These are phyloP conservation scores for Verticillium tricorpus DNA, from an alignment of 2,329 filamentous ascomycete species.

Conservation along the genomic window DNA sequence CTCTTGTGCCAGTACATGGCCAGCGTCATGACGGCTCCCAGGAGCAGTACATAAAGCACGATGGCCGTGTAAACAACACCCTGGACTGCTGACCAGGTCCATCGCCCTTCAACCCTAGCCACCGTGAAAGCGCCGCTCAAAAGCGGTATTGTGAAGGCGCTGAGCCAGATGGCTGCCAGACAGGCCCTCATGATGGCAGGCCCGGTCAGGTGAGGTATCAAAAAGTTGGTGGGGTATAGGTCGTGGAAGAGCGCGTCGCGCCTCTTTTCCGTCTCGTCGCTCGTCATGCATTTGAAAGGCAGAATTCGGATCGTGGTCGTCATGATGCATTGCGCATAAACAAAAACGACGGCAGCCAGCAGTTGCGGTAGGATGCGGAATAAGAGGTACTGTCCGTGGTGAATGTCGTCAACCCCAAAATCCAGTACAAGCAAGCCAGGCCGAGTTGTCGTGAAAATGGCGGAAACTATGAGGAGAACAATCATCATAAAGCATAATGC, in stretches of 20 bases:
- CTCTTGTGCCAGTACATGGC: constrained; percentile 60
- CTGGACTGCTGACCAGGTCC: constrained; percentile 78
- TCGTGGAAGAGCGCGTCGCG: constrained; percentile 63
- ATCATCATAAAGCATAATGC: constrained; percentile 65
- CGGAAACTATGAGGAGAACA: constrained; percentile 66
- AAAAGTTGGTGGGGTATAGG: constrained; percentile 66
- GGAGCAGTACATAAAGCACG: constrained; percentile 65
- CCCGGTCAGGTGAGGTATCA: constrained; percentile 54
- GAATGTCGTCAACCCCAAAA: constrained; percentile 58
- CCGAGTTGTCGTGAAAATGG: constrained; percentile 59
- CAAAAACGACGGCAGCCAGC: constrained; percentile 62
- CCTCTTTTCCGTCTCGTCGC: constrained; percentile 53
- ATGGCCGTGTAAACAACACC: constrained; percentile 75
- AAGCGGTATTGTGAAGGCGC: constrained; percentile 75
- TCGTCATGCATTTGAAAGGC: constrained; percentile 75
- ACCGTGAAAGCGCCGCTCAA: constrained; percentile 72
- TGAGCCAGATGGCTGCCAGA: constrained; percentile 69
- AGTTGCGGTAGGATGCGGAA: constrained; percentile 83
- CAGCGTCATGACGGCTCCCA: constrained; percentile 53
- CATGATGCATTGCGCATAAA: constrained; percentile 75
- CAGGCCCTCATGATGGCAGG: constrained; percentile 63
- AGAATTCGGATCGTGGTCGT: constrained; percentile 69
- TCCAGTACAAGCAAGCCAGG: constrained; percentile 54
- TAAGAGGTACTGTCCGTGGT: constrained; percentile 73
- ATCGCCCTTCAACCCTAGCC: constrained; percentile 51